Percentiles rank a stretch among this genome's conserved stretches.
These are phyloP conservation scores for Aspergillus vadensis DNA, from an alignment of 2,329 filamentous ascomycete species.

Conservation along the genomic window DNA sequence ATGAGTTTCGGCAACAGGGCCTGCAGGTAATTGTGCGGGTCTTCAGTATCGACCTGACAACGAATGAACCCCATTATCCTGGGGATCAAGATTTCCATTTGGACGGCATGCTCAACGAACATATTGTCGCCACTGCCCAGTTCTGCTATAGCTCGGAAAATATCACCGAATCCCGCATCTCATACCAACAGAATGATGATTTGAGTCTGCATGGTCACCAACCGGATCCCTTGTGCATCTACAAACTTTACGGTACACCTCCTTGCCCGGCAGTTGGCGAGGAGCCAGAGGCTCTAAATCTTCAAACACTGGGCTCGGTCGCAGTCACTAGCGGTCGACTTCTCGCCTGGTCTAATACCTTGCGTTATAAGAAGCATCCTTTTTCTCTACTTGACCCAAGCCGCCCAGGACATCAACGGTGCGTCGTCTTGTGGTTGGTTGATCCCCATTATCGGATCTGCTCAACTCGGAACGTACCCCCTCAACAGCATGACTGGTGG, in stretches of 20 bases:
- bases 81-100: conserved; percentile 15
- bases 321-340: conserved; percentile 13
- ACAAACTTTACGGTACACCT: background rate
- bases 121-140: conserved; percentile 7
- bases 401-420: conserved; percentile 12
- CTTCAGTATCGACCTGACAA: conserved; percentile 15
- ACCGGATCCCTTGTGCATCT: background rate
- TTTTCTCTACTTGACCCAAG: conserved; percentile 14
- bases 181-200: background rate
- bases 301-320: conserved; percentile 18
- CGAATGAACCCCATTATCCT: conserved; percentile 9
- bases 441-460: conserved; percentile 19
- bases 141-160: conserved; percentile 16
- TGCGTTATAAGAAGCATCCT: conserved; percentile 12
- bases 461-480: conserved; percentile 18
- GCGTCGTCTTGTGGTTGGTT: conserved; percentile 16
- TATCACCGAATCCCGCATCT: conserved; percentile 12
- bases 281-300: background rate
- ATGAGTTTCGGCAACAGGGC: conserved; percentile 18
- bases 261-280: background rate
- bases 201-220: background rate
- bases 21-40: conserved; percentile 18
- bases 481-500: conserved; percentile 16
- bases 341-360: conserved; percentile 15
- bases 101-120: conserved; percentile 15